Conservation (phyloP, 192 early-diverging fungal species). For the Backusella tarrabulga region DNA sequence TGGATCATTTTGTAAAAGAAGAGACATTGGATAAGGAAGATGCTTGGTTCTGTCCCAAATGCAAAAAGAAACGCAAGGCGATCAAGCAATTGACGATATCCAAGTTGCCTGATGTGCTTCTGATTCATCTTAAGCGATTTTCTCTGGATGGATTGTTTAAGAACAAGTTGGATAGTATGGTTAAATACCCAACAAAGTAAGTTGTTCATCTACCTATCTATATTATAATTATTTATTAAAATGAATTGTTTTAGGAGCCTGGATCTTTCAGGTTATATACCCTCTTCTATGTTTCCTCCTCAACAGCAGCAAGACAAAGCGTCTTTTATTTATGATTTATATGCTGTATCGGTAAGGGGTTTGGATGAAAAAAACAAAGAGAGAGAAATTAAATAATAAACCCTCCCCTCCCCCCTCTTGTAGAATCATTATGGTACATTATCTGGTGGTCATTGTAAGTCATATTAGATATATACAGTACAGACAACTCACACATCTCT, state of each 20-base stretch:
- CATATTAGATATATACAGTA: constrained; percentile 29
- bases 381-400: neutral
- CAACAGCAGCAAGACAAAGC: neutral
- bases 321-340: constrained; percentile 66
- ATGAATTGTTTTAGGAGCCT: constrained; percentile 34
- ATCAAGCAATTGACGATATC: constrained; percentile 80
- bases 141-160: constrained; percentile 89
- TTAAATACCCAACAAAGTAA: constrained; percentile 75
- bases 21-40: constrained; percentile 92
- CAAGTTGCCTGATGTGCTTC: constrained; percentile 79
- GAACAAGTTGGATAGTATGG: constrained; percentile 87
- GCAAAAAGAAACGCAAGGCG: constrained; percentile 70
- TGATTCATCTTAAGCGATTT: constrained; percentile 95
- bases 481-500: neutral
- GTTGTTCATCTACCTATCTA: neutral
- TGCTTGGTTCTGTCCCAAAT: constrained; percentile 86
- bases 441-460: constrained; percentile 68
- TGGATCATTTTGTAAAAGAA: constrained; percentile 79
- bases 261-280: constrained; percentile 59
- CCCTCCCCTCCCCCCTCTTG: neutral
- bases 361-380: neutral
- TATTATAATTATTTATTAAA: neutral
- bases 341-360: constrained; percentile 75
- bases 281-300: constrained; percentile 14
- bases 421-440: constrained; percentile 76